Evolutionary conservation across 2,329 filamentous ascomycete species (phyloP).

Genomic region (Cladosporium sp.): DNA sequence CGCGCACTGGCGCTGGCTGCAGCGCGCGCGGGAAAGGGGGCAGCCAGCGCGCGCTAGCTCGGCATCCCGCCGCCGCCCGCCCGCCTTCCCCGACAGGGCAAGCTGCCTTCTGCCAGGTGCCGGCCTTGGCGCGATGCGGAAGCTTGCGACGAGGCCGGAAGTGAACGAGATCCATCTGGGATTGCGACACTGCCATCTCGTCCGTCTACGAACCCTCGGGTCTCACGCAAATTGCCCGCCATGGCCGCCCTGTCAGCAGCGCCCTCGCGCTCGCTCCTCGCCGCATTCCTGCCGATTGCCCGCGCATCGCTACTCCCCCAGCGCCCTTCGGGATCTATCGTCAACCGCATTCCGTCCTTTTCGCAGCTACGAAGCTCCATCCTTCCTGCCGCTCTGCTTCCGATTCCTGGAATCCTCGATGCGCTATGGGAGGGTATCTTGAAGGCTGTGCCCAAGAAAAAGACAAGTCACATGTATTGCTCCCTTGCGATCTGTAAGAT

Average conservation of each 20-base stretch:
- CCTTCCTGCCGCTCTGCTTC: conserved; percentile 53
- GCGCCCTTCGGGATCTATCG: conserved; percentile 36
- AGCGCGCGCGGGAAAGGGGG: background rate
- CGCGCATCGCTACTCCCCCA: conserved; percentile 36
- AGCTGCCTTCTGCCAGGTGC: background rate
- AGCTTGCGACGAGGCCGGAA: too few relatives aligned
- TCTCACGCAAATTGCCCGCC: background rate
- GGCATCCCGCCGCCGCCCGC: background rate
- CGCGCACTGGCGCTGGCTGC: background rate
- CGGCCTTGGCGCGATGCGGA: background rate
- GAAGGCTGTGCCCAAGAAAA: conserved; percentile 94
- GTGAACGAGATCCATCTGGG: too few relatives aligned
- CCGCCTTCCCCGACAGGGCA: background rate
- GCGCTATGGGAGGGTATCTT: conserved; percentile 91
- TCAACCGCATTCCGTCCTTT: conserved; percentile 38
- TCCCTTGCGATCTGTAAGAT: background rate
- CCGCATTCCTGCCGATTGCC: conserved; percentile 49
- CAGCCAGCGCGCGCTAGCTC: background rate
- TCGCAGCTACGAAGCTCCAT: conserved; percentile 44
- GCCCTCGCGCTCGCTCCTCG: conserved; percentile 36
- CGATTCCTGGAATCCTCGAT: conserved; percentile 64
- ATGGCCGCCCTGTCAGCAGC: conserved; percentile 35
- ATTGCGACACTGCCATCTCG: too few relatives aligned
- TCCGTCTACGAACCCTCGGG: too few relatives aligned
- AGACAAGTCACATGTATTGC: conserved; percentile 76